Base-by-base conservation (phyloP, 352 stramenopile genomes). In the Vaucheria bursata region DNA sequence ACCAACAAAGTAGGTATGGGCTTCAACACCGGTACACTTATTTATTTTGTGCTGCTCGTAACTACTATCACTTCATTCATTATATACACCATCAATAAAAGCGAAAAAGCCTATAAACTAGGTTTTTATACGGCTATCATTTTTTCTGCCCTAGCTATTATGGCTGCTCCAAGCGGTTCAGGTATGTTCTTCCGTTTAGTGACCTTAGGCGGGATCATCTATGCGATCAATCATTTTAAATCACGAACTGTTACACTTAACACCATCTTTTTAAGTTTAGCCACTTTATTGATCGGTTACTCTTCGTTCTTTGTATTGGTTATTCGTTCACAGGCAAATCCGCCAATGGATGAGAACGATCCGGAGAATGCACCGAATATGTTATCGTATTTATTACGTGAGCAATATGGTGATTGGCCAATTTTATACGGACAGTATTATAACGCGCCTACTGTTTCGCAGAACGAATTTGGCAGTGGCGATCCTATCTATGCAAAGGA, bases 341-440 rank as follows among this genome's bases (percentile, higher is more conserved):
- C 45, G 25, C 45, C 45, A 59, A 59, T 59, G 45, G 45, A 59
- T 59, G 45, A 59, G 45, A 59, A 59, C 45, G 45, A 59, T 59
- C 45, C 45, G 18, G 45, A 59, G 25, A 59, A 59, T 59, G 45
- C 45, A 25, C 45, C 45, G 12, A 59, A 59, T 25, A 59, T 59
- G 45, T 25, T 59, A 18, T 18, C 45, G 18, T 59, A 59, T 59
- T 59, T 59, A 59, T 59, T 59, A 25, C 45, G 45, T 25, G 45
- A 59, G 25, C 45, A 59, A 59, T 59, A 59, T 59, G 45, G 45
- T 59, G 45, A 18, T 18, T 18, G 12, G 45, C 45, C n/a, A 59
- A 18, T 59, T 25, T 59, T 59, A 59, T 59, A 59, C 45, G 45
- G 45, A 59, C 45, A 59, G 25, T 59, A 18, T 59, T 59, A 59